These are phyloP conservation scores for Pichia exigua DNA, from an alignment of 805 yeast genomes.

Conservation along the genomic window DNA sequence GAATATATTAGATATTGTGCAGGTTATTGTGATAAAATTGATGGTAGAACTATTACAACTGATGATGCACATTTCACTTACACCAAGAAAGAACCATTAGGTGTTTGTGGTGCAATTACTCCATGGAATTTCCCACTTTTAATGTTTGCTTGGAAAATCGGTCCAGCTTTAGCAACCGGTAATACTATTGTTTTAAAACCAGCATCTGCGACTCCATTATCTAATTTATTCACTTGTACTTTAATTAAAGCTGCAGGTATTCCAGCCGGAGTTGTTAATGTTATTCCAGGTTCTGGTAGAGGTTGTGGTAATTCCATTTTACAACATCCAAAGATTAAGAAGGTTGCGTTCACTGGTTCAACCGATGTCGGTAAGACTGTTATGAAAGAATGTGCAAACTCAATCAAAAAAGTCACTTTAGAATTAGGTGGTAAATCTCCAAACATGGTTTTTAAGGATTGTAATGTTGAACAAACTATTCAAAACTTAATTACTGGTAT, in stretches of 20 bases:
- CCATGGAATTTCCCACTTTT: slow-evolving; percentile 83
- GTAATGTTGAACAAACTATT: slow-evolving; percentile 43
- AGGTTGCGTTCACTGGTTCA: slow-evolving; percentile 78
- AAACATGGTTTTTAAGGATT: slow-evolving; percentile 65
- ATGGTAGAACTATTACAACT: slow-evolving; percentile 57
- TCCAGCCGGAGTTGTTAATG: slow-evolving; percentile 70
- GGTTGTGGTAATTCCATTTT: slow-evolving; percentile 66
- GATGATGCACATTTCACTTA: slow-evolving; percentile 57
- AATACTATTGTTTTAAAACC: slow-evolving; percentile 67
- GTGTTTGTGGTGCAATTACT: slow-evolving; percentile 77
- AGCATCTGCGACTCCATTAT: slow-evolving; percentile 71
- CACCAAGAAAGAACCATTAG: slow-evolving; percentile 68
- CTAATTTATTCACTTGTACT: slow-evolving; percentile 56
- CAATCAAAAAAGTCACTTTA: slow-evolving; percentile 74
- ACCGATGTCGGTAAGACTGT: slow-evolving; percentile 68
- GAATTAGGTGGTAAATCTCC: slow-evolving; percentile 85
- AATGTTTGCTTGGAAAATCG: slow-evolving; percentile 75
- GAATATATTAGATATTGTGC: slow-evolving; percentile 65
- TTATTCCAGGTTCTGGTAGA: slow-evolving; percentile 69
- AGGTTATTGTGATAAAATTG: slow-evolving; percentile 63
- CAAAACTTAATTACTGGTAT: slow-evolving; percentile 56
- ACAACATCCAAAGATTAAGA: slow-evolving; percentile 60
- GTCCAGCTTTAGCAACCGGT: slow-evolving; percentile 73
- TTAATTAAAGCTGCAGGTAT: slow-evolving; percentile 61
- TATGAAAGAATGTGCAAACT: slow-evolving; percentile 60